Conservation (phyloP, 345 rosid species). For the Eutrema yunnanense region DNA sequence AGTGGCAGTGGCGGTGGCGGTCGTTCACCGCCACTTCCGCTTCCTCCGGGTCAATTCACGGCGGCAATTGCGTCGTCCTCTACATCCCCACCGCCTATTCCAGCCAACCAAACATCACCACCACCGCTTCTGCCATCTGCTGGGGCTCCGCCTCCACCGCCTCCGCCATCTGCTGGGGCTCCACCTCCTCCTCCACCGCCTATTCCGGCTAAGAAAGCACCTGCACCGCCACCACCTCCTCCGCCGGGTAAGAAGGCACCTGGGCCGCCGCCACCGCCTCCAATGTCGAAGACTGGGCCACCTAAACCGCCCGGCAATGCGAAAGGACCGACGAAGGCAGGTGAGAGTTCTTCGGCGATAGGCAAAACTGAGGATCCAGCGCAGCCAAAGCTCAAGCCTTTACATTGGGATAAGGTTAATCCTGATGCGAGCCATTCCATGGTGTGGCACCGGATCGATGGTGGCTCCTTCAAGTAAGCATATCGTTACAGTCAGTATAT, state of each 20-base stretch:
- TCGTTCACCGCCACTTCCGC: conserved; percentile 25
- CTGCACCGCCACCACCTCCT: conserved; percentile 39
- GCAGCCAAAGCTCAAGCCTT: conserved; percentile 64
- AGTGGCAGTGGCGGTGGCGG: background rate
- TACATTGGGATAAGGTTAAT: conserved; percentile 86
- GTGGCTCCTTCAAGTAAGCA: conserved; percentile 77
- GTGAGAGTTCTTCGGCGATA: conserved; percentile 22
- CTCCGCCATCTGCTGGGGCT: conserved; percentile 20
- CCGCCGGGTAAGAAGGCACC: conserved; percentile 30
- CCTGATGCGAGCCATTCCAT: conserved; percentile 56
- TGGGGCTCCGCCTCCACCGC: conserved; percentile 17
- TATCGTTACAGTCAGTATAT: background rate
- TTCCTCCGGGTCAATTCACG: conserved; percentile 27
- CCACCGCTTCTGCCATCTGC: background rate
- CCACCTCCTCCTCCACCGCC: conserved; percentile 36
- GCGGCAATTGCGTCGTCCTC: background rate
- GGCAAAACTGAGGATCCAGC: conserved; percentile 21
- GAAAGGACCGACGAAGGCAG: conserved; percentile 23
- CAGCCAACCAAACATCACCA: background rate
- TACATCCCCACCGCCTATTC: background rate
- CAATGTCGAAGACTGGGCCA: conserved; percentile 27
- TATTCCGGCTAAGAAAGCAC: conserved; percentile 25
- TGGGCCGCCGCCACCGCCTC: conserved; percentile 31
- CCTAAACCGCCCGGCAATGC: conserved; percentile 45
- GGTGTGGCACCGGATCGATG: conserved; percentile 77